Evolutionary conservation across 805 yeast species (phyloP).

Genomic region (Ogataea polymorpha): DNA sequence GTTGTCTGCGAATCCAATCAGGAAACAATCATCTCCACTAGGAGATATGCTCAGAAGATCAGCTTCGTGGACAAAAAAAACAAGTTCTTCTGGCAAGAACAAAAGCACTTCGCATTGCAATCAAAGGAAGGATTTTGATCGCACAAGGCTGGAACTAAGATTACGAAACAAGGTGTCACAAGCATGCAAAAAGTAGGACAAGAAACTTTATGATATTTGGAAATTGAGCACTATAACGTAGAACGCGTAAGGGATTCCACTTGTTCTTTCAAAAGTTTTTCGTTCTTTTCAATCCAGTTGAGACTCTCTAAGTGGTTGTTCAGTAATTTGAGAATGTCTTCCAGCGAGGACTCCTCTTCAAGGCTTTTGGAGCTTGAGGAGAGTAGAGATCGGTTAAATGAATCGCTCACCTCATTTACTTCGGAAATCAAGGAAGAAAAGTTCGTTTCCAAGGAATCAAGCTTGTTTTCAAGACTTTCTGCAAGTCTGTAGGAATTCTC

Average conservation of each 20-base stretch:
- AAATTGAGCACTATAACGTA: background rate
- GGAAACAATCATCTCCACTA: constrained; percentile 10
- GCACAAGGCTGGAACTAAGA: constrained; percentile 46
- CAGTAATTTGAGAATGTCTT: constrained; percentile 74
- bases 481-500: constrained; percentile 88
- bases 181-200: constrained; percentile 23
- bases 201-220: constrained; percentile 14
- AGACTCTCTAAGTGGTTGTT: constrained; percentile 88
- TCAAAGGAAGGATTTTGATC: constrained; percentile 37
- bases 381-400: constrained; percentile 62
- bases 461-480: constrained; percentile 74
- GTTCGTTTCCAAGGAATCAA: constrained; percentile 75
- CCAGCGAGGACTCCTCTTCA: constrained; percentile 40
- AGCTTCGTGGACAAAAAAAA: constrained; percentile 7
- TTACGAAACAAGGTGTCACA: constrained; percentile 43
- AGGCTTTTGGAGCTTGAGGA: constrained; percentile 23
- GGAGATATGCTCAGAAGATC: constrained; percentile 16
- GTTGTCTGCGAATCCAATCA: constrained; percentile 16
- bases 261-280: constrained; percentile 64
- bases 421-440: constrained; percentile 73
- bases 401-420: constrained; percentile 78
- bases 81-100: background rate
- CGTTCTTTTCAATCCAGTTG: constrained; percentile 78
- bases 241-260: constrained; percentile 40
- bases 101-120: background rate